Evolutionary conservation across 108 stramenopile species (phyloP).

Genomic region (Epipyxis sp.): DNA sequence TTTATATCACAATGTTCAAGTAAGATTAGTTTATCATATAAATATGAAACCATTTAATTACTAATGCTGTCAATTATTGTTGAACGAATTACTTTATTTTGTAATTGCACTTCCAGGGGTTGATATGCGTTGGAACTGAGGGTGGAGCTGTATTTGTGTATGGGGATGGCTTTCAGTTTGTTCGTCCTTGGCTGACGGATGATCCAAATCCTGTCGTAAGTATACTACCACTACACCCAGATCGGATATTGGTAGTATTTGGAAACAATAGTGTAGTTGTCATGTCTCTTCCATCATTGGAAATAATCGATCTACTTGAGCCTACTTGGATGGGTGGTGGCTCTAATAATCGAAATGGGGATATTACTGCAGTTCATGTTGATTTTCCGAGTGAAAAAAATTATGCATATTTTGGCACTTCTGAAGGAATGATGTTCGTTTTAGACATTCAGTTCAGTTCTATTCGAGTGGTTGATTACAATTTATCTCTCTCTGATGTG

Average conservation of each 20-base stretch:
- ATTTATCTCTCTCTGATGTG: background rate
- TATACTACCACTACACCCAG: background rate
- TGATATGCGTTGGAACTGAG: constrained; percentile 19
- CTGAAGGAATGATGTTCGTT: constrained; percentile 2
- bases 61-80: background rate
- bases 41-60: background rate
- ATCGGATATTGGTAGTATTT: background rate
- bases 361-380: constrained; percentile 1
- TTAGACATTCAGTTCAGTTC: background rate
- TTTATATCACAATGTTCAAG: background rate
- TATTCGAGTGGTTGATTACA: background rate
- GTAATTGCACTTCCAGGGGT: background rate
- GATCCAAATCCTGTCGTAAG: constrained; percentile 1
- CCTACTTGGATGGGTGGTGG: background rate
- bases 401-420: background rate
- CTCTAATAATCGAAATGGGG: background rate
- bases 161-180: constrained; percentile 16
- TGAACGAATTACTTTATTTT: background rate
- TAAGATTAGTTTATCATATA: background rate
- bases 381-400: constrained; percentile 1
- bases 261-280: background rate
- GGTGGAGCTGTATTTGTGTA: background rate
- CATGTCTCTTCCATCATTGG: background rate
- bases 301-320: background rate
- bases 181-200: constrained; percentile 6